Evolutionary conservation across 2,329 filamentous ascomycete species (phyloP), one percentile per base, ranked within the genome.

Genomic region (Pseudogymnoascus sp.): DNA sequence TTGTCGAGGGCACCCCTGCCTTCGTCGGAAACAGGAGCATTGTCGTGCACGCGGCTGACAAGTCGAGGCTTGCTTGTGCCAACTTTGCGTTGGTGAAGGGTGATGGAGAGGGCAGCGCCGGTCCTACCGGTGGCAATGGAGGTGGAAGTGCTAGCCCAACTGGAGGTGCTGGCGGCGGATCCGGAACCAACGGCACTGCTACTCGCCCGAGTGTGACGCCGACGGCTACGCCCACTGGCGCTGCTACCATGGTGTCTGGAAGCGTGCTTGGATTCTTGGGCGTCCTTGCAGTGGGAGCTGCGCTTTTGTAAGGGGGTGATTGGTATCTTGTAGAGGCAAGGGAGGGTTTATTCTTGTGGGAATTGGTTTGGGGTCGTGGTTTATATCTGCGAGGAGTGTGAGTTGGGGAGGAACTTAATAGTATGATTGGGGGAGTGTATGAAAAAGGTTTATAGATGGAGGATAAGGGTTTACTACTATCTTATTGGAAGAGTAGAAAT

Each of bases 11-110:
- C 36, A 73, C 77, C 40, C 77, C 77, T 5, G 76, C 81, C 59
- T 89, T 84, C 77, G 82, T 89, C 63, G 85, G 84, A 52, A 85
- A 88, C 75, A 79, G 82, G 64, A 86, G 83, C 63, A 73, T 89
- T 63, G 84, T 87, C 48, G 69, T 89, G 63, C 86, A 89, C 75
- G 85, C 80, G 66, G 76, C 77, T 68, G 86, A 87, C 77, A 83
- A 79, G 73, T 87, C 82, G 1, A 81, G 86, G 65, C 81, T 88
- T 67, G 80, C 80, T 7, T 88, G 86, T 69, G 85, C 83, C 73
- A 86, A 85, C 77, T 87, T 88, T 70, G 72, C 1, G 31, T 12
- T 59, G 27, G 27, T 52, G 27, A 52, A 31, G 3, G 13, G 18
- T 3, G n/a, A 5, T 13, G 36, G 36, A 13, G n/a, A n/a, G 33